Percentiles rank a stretch among this genome's conserved stretches.
These are phyloP conservation scores for Boeremia lycopersici DNA, from an alignment of 2,329 filamentous ascomycete genomes.

Conservation along the genomic window DNA sequence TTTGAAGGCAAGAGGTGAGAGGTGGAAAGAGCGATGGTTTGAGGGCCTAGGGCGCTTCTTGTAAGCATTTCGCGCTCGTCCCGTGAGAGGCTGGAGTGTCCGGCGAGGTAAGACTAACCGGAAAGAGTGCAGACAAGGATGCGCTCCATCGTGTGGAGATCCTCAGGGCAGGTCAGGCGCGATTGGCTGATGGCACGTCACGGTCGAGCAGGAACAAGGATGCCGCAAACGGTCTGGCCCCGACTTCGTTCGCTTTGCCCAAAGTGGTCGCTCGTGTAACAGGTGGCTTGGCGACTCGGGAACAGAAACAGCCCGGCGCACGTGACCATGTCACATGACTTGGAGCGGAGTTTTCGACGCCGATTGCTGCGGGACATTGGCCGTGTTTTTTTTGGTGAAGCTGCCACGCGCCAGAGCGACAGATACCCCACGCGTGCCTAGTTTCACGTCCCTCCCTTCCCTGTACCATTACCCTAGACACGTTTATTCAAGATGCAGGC, in stretches of 20 bases:
- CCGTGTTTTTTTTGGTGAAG: constrained; percentile 15
- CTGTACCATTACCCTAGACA: constrained; percentile 17
- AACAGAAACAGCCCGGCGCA: background rate
- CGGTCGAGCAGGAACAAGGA: constrained; percentile 1
- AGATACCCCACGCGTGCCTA: constrained; percentile 36
- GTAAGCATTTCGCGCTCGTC: constrained; percentile 39
- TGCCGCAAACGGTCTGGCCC: constrained; percentile 9
- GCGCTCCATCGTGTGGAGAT: constrained; percentile 11
- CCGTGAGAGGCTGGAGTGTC: constrained; percentile 42
- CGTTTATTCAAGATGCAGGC: constrained; percentile 68
- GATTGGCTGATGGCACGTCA: constrained; percentile 22
- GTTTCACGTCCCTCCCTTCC: constrained; percentile 22
- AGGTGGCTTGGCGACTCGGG: background rate
- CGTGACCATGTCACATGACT: background rate
- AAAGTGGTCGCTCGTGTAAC: background rate
- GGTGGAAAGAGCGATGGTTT: constrained; percentile 42
- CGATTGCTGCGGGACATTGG: constrained; percentile 9
- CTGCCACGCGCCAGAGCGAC: constrained; percentile 15
- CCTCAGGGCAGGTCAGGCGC: constrained; percentile 26
- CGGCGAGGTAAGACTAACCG: constrained; percentile 7
- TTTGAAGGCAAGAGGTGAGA: constrained; percentile 42
- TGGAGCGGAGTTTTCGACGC: background rate
- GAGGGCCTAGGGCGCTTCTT: constrained; percentile 42
- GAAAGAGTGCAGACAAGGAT: constrained; percentile 7
- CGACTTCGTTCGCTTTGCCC: background rate